Base-by-base conservation (phyloP, 371 early-diverging fungal genomes). In the Furculomyces boomerangus region DNA sequence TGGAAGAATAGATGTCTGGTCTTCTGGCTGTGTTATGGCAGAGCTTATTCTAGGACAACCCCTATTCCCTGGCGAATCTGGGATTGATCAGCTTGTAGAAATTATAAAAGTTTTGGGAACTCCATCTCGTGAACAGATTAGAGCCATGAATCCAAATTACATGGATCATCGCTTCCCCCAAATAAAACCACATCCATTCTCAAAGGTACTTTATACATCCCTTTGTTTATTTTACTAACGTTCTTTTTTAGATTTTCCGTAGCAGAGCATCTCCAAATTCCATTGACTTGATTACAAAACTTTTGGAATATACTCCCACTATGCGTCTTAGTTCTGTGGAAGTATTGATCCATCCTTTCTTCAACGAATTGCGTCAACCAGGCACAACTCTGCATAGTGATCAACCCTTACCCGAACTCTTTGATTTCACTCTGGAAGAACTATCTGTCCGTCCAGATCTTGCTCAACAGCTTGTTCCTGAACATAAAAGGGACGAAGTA, bases 41-140 rank as follows among this genome's bases (percentile, higher is more conserved):
- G 99, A 99, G 73, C 73, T 99, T 55, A 87, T 96, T 78, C 76
- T 91, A 27, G 84, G 90, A 44, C 89, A 86, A 64, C 98, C 98
- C 14, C 67, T 99, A 43, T 99, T 99, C 78, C 92, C 96, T 7
- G 99, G 99, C 24, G 97, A 98, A 68, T 90, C 91, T 54, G 95
- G 95, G 48, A 94, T 99, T 55, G 99, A 99, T 66, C 99, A 99
- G 71, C 71, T 99, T 37, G 97, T 98, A 14, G 98, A 98, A 70
- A 99, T 99, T 62, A 98, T 99, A 76, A 94, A 94, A 71, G 88
- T 96, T 0, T 78, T 99, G 25, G 99, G 99, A 29, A 98, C 99
- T 14, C 99, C 99, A 14, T 83, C 91, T 26, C 82, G 87, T 58
- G 93, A 94, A 55, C 94, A 95, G 67, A 86, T 95, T 60, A 75